Conservation (phyloP, 2,329 filamentous ascomycete genomes). For the Calonectria leucothoes region DNA sequence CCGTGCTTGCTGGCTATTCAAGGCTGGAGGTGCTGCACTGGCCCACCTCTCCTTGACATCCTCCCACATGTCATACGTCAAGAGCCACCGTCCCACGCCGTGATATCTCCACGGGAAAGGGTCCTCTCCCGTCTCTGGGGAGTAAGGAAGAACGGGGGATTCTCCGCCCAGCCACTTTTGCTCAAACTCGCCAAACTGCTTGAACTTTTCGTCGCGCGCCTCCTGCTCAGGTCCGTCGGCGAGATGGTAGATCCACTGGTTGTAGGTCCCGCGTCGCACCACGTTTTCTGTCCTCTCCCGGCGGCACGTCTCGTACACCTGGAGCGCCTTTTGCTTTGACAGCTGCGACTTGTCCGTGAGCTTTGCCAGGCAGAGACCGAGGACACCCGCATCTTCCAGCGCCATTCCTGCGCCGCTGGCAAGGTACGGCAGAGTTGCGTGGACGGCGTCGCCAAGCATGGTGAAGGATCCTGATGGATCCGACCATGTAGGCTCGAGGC, state of each 20-base stretch:
- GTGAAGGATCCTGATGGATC: constrained; percentile 67
- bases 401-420: constrained; percentile 69
- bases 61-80: constrained; percentile 53
- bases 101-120: constrained; percentile 55
- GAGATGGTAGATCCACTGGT: constrained; percentile 72
- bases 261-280: constrained; percentile 68
- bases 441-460: constrained; percentile 72
- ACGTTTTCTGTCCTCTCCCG: constrained; percentile 69
- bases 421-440: constrained; percentile 73
- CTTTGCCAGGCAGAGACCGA: constrained; percentile 65
- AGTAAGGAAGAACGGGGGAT: constrained; percentile 34
- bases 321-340: constrained; percentile 48
- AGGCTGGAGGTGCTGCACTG: neutral
- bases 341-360: constrained; percentile 53
- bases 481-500: constrained; percentile 64
- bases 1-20: neutral
- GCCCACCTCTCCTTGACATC: constrained; percentile 51
- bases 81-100: constrained; percentile 53
- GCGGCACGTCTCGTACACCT: constrained; percentile 68
- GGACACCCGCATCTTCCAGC: constrained; percentile 68
- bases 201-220: constrained; percentile 58
- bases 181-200: constrained; percentile 45
- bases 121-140: constrained; percentile 51
- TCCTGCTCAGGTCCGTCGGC: constrained; percentile 68
- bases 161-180: constrained; percentile 42